Percentiles rank a stretch among this genome's conserved stretches.
phyloP scores from a whole-genome alignment of 23 red algal species.

The Gracilaria vermiculophylla region DNA sequence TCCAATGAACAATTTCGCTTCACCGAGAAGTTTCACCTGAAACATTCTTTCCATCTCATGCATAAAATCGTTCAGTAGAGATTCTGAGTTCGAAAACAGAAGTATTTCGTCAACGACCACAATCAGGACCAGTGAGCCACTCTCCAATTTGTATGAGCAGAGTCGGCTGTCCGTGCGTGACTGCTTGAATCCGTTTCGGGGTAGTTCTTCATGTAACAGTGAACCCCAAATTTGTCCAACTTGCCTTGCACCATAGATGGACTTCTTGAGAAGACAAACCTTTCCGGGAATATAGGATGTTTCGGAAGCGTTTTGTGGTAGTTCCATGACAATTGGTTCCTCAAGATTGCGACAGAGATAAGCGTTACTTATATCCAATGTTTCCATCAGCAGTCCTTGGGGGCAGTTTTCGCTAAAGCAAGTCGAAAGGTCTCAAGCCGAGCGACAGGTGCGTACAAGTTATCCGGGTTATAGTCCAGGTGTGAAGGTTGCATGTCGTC shows the following conservation, averaged over 20 bases:
- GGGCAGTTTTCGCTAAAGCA: neutral
- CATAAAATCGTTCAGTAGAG: conserved; percentile 11
- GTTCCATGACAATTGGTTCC: neutral
- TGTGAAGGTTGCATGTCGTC: neutral
- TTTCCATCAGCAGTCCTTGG: neutral
- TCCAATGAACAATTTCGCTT: neutral
- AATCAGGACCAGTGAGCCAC: neutral
- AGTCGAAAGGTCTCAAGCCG: neutral
- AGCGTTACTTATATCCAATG: neutral
- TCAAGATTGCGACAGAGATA: conserved; percentile 31
- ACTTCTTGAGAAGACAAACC: neutral
- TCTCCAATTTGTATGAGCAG: neutral
- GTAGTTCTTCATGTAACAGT: neutral
- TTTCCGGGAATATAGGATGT: neutral
- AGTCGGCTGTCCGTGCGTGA: neutral
- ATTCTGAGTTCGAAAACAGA: neutral
- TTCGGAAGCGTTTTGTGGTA: neutral
- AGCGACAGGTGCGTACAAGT: neutral
- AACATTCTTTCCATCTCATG: neutral
- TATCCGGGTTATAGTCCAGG: neutral
- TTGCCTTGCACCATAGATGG: neutral
- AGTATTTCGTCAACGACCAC: neutral
- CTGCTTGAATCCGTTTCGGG: neutral
- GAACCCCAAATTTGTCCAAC: conserved; percentile 5
- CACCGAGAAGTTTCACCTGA: conserved; percentile 17